Conservation (phyloP, 169 alveolate species). For the Babesia gibsoni region DNA sequence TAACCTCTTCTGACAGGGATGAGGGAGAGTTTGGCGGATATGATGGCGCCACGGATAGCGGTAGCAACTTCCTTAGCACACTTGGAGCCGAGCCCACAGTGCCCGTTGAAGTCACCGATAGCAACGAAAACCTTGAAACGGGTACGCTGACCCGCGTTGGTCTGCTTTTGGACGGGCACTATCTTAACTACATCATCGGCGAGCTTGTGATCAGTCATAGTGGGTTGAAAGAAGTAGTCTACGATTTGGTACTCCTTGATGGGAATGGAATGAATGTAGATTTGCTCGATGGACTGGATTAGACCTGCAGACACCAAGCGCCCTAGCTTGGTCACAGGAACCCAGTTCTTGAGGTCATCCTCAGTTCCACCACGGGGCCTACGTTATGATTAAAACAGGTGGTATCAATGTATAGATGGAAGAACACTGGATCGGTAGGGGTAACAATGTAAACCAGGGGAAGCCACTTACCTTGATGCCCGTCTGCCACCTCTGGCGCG, state of each 20-base stretch:
- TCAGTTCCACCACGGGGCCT: conserved; percentile 75
- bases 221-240: conserved; percentile 90
- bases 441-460: too few relatives aligned
- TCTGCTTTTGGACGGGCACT: conserved; percentile 99
- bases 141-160: conserved; percentile 99
- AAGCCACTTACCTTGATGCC: conserved; percentile 37
- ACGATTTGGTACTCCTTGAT: conserved; percentile 98
- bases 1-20: conserved; percentile 99
- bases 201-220: conserved; percentile 83
- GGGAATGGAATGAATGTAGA: conserved; percentile 98
- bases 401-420: too few relatives aligned
- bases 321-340: conserved; percentile 98
- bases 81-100: conserved; percentile 96
- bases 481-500: conserved; percentile 54
- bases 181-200: conserved; percentile 99
- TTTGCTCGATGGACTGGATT: conserved; percentile 95
- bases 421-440: background rate
- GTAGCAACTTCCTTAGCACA: conserved; percentile 99
- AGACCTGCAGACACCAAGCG: conserved; percentile 96
- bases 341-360: conserved; percentile 97
- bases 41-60: conserved; percentile 99
- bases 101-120: conserved; percentile 97
- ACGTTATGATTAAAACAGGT: too few relatives aligned
- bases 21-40: conserved; percentile 97
- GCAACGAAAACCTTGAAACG: conserved; percentile 99